Percentiles rank a stretch among this genome's conserved stretches.
phyloP scores from a whole-genome alignment of 164 flowering plant species.

The Vitis riparia region DNA sequence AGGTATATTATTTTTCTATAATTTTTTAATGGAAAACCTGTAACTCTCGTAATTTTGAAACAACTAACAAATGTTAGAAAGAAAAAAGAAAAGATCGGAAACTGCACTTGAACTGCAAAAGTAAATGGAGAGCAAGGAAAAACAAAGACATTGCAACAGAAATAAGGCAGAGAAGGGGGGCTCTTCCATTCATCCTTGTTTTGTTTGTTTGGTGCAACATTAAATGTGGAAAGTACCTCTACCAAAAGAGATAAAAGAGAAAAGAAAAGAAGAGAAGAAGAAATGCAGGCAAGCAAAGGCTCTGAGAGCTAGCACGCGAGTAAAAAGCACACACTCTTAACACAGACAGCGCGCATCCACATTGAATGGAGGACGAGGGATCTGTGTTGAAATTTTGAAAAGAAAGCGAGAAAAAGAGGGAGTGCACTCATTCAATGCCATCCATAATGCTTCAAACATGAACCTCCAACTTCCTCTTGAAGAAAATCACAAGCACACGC shows the following conservation, averaged over 20 bases:
- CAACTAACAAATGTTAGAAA: background rate
- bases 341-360: constrained; percentile 1
- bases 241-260: background rate
- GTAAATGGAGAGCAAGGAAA: constrained; percentile 15
- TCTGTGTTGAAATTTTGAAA: background rate
- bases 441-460: no score
- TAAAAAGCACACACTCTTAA: background rate
- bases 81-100: background rate
- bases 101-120: constrained; percentile 17
- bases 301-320: background rate
- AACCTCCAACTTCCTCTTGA: background rate
- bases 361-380: constrained; percentile 1
- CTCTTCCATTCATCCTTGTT: constrained; percentile 7
- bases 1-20: background rate
- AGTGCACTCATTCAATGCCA: background rate
- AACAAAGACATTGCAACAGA: constrained; percentile 10
- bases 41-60: background rate
- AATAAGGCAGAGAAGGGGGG: constrained; percentile 6
- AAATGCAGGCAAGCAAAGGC: background rate
- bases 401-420: background rate
- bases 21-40: no score
- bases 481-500: background rate
- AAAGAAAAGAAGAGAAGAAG: background rate
- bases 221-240: constrained; percentile 6
- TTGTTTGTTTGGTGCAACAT: constrained; percentile 8